Base-by-base conservation (phyloP, 2,329 filamentous ascomycete genomes). In the Neoascochyta sp. region DNA sequence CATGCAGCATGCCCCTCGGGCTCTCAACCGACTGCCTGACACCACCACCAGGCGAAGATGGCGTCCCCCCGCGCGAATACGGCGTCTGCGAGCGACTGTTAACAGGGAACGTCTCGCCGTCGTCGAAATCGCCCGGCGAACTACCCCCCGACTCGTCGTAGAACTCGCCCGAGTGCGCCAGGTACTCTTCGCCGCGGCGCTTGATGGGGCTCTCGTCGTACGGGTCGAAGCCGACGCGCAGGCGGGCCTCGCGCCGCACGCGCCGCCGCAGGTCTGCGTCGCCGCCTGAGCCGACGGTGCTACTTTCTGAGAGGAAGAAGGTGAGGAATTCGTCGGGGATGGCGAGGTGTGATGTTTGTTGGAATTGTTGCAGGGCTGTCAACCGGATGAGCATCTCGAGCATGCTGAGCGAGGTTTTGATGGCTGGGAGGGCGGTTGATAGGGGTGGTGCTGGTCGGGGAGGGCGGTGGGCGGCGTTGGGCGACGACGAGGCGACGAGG, bases 321-420 rank as follows among this genome's bases (percentile, higher is more conserved):
- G 83, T 87, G 22, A 95, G 70, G 2, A 95, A 78, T 49, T 95
- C 86, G 56, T 95, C 89, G 1, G 85, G 85, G 39, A 94, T 92
- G 5, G 86, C 78, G n/a, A 95, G 74, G 51, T 95, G 88, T 0
- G 86, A 88, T 22, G 79, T 76, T 68, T 95, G 89, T 57, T 94
- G 85, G 60, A 92, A 94, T 66, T 95, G 87, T 57, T 95, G 89
- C 9, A 95, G 75, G 13, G 87, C 86, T 4, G 84, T 81, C 25
- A 95, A 74, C 22, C 90, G 86, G 25, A 95, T 76, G 17, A 95
- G 71, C 70, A 90, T 92, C 62, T 95, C 89, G 31, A 95, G 76
- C 7, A 95, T 75, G 1, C 89, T 95, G 5, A 86, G 69, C 0
- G 78, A 83, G 1, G 80, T 81, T 31, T 75, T 76, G 46, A 84